Evolutionary conservation across 768 basidiomycete genomes (phyloP).

Genomic region (Polyporus arcularius): DNA sequence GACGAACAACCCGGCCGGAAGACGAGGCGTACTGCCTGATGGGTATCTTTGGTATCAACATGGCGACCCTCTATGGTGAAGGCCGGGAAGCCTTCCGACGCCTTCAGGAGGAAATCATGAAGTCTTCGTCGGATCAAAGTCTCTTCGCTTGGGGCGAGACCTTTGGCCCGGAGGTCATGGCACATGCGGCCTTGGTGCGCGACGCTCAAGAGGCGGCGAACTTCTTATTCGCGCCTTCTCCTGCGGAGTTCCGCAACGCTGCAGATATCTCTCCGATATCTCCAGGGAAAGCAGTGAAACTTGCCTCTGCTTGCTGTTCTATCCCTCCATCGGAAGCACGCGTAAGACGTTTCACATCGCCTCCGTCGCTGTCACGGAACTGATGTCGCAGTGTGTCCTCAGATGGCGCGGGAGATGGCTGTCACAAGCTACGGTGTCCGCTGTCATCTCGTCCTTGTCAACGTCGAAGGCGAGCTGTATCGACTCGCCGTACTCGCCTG

Average conservation of each 20-base stretch:
- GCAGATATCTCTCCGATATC: no score
- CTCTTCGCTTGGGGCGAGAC: slow-evolving; percentile 1
- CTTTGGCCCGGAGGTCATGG: background rate
- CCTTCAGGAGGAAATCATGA: slow-evolving; percentile 9
- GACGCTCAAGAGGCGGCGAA: background rate
- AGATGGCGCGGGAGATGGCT: background rate
- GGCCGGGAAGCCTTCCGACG: slow-evolving; percentile 1
- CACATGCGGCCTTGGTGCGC: background rate
- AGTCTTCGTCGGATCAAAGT: background rate
- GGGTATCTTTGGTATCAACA: slow-evolving; percentile 7
- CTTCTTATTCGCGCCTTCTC: background rate
- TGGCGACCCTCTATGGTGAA: slow-evolving; percentile 10
- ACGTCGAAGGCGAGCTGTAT: background rate
- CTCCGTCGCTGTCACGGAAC: no score
- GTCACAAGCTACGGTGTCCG: background rate
- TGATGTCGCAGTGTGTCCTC: no score
- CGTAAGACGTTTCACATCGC: no score
- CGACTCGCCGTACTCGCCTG: background rate
- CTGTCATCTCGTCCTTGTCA: background rate
- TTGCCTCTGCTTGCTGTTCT: background rate
- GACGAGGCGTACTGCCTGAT: slow-evolving; percentile 10
- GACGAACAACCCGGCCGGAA: slow-evolving; percentile 4
- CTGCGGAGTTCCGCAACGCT: background rate
- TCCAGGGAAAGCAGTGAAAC: no score
- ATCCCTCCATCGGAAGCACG: background rate